Evolutionary conservation across 2,329 filamentous ascomycete species (phyloP), one percentile per base, ranked within the genome.

Genomic region (Aspergillus eucalypticola): DNA sequence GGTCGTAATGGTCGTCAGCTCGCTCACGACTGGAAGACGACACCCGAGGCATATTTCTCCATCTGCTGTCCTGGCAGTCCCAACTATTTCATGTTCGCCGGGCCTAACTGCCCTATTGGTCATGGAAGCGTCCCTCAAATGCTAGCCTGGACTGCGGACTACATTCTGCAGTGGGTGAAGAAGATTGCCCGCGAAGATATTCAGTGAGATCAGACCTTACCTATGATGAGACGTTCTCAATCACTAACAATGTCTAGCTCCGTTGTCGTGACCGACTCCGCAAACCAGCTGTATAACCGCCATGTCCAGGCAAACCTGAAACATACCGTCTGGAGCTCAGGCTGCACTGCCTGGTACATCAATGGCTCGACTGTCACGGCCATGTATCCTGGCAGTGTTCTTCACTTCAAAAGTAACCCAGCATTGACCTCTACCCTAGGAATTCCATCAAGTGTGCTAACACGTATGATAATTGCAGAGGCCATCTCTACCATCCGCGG

Each of bases 11-110:
- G 67, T 6, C 52, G 60, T 42, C 59, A 53, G 1, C 59, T 74
- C 8, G 56, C 56, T 8, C 56, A 68, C 6, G 60, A 68, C 29
- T 74, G 71, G 67, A 54, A 52, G 25, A 44, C 64, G 0, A 53
- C 54, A 1, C 69, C 72, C 0, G 51, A 66, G 19, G 66, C 66
- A 6, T 73, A 74, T 21, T 64, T 73, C 8, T 64, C 63, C 1
- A 44, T 70, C 2, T 66, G 66, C 5, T 64, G 62, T 0, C 63
- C 54, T 0, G 64, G 64, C 7, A 59, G 63, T 1, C 73, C 73
- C 1, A 74, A 75, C 29, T 71, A 72, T 46, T 73, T 74, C 35
- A 65, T 72, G 17, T 66, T 69, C 32, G 65, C 63, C 11, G 71
- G 70, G 2, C 69, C 71, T 1, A 66, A 68, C 42, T 56, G 27